Evolutionary conservation across 2,329 filamentous ascomycete genomes (phyloP).

Genomic region (Coniochaeta ligniaria): DNA sequence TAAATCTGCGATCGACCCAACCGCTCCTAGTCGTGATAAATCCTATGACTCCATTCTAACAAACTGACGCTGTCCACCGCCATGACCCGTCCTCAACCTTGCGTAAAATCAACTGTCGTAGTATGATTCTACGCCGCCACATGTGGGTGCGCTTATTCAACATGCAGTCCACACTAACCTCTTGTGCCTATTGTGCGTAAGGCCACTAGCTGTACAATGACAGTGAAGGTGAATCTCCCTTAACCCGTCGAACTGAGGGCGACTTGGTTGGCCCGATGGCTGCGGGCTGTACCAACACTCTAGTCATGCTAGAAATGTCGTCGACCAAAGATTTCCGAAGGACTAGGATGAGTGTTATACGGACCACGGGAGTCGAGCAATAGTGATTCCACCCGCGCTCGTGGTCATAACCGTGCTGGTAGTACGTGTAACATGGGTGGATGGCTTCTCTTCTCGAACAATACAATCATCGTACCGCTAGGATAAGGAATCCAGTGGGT

Average conservation of each 20-base stretch:
- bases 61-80: too few species aligned
- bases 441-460: not conserved
- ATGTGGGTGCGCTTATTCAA: too few species aligned
- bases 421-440: not conserved
- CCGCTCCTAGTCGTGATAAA: not conserved
- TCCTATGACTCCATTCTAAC: too few species aligned
- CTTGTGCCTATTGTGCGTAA: not conserved
- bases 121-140: too few species aligned
- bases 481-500: not conserved
- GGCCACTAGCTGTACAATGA: not conserved
- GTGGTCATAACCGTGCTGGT: not conserved
- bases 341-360: too few species aligned
- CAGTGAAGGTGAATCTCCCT: too few species aligned
- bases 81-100: not conserved
- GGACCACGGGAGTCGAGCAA: not conserved
- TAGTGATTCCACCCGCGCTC: not conserved
- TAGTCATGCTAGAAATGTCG: not conserved
- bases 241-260: too few species aligned
- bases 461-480: not conserved
- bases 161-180: not conserved
- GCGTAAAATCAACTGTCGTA: too few species aligned
- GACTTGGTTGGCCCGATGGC: too few species aligned
- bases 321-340: not conserved
- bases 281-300: not conserved
- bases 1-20: not conserved